Conservation (phyloP, 2,329 filamentous ascomycete genomes). For the Orbilia oligospora region DNA sequence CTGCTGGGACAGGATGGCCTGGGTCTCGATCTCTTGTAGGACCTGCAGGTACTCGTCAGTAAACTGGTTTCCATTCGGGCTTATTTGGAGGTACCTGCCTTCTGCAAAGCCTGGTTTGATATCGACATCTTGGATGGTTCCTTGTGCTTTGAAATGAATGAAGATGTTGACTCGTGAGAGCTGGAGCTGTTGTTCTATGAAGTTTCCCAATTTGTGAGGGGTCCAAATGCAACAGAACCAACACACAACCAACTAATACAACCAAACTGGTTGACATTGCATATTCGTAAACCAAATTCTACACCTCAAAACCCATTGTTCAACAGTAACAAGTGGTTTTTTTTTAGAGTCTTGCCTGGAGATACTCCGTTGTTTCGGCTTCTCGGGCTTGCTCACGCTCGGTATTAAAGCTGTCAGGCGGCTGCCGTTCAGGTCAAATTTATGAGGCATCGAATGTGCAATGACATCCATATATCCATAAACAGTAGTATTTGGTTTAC, state of each 20-base stretch:
- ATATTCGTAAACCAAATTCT: too few species aligned
- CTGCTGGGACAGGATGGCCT: conserved; percentile 88
- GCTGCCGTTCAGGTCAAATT: too few species aligned
- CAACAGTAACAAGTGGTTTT: too few species aligned
- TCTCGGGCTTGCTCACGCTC: too few species aligned
- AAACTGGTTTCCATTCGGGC: not conserved
- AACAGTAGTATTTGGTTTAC: too few species aligned
- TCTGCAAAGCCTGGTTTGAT: conserved; percentile 91
- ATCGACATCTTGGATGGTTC: conserved; percentile 80
- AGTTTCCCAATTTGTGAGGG: conserved; percentile 28
- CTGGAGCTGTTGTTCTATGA: conserved; percentile 7
- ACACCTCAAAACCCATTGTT: too few species aligned
- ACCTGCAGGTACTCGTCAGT: conserved; percentile 53
- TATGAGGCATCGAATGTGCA: too few species aligned
- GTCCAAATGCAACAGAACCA: conserved; percentile 40
- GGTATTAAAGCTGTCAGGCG: too few species aligned
- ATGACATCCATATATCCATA: too few species aligned
- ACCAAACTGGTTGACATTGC: too few species aligned
- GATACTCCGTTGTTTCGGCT: too few species aligned
- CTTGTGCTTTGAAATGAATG: conserved; percentile 19
- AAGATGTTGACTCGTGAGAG: conserved; percentile 28
- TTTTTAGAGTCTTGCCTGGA: too few species aligned
- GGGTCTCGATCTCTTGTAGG: conserved; percentile 90
- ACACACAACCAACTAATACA: conserved; percentile 4
- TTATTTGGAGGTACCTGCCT: conserved; percentile 73